Percentiles rank a stretch among this genome's conserved stretches.
These are phyloP conservation scores for Pestalotiopsis fici DNA, from an alignment of 2,329 filamentous ascomycete species.

Conservation along the genomic window DNA sequence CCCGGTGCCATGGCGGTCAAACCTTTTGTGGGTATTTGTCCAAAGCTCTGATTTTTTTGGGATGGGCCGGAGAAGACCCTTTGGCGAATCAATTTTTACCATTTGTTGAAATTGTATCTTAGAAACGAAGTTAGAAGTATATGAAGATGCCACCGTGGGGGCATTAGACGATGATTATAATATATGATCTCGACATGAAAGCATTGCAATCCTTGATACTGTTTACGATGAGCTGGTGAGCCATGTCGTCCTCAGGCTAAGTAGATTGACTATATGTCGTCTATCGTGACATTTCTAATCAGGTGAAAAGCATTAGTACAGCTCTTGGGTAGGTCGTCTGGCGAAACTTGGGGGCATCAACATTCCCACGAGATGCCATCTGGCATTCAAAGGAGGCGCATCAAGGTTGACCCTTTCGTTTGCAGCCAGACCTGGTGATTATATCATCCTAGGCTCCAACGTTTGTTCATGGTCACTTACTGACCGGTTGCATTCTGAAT, in stretches of 20 bases:
- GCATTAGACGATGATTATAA: not conserved
- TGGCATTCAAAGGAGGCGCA: no score
- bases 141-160: not conserved
- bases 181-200: not conserved
- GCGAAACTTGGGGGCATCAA: no score
- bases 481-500: no score
- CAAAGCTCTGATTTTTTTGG: not conserved
- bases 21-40: not conserved
- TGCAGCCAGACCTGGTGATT: no score
- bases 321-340: no score
- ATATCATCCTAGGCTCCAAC: no score
- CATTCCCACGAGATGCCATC: no score
- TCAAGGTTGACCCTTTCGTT: no score
- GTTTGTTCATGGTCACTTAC: no score
- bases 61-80: not conserved
- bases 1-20: not conserved
- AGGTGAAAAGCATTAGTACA: no score
- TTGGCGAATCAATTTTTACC: not conserved
- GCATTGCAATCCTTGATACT: not conserved
- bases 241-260: not conserved
- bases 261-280: not conserved
- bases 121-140: not conserved
- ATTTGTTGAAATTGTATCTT: not conserved
- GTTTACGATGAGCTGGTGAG: not conserved
- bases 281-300: no score